Evolutionary conservation across 1,139 yeast species (phyloP).

Genomic region (Meyerozyma carpophila): DNA sequence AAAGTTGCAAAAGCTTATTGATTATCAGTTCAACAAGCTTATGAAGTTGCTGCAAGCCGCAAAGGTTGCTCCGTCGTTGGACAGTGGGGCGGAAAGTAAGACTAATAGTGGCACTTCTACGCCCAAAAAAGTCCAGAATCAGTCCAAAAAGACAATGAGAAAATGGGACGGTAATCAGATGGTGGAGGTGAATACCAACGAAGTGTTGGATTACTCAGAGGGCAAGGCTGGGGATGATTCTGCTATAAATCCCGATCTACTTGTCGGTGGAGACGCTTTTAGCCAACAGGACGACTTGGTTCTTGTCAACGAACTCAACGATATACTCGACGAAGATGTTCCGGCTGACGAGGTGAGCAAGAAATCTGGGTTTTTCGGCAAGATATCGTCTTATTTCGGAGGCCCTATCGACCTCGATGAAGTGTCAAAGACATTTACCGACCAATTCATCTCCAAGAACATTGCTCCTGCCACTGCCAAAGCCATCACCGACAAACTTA

Average conservation of each 20-base stretch:
- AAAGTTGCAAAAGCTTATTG: conserved; percentile 32
- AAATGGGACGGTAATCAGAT: conserved; percentile 41
- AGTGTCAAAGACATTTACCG: conserved; percentile 37
- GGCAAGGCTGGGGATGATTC: conserved; percentile 36
- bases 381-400: conserved; percentile 36
- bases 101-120: conserved; percentile 12
- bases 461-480: conserved; percentile 39
- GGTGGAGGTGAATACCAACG: conserved; percentile 20
- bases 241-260: conserved; percentile 30
- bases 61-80: background rate
- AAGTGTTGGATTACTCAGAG: conserved; percentile 32
- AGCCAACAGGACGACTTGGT: conserved; percentile 36
- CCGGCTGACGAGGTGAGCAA: conserved; percentile 16
- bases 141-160: conserved; percentile 33
- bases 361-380: conserved; percentile 27
- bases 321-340: conserved; percentile 32
- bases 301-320: conserved; percentile 38
- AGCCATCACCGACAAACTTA: conserved; percentile 32
- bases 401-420: conserved; percentile 32
- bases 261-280: conserved; percentile 30
- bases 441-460: conserved; percentile 39
- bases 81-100: background rate
- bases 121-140: conserved; percentile 10
- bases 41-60: conserved; percentile 24
- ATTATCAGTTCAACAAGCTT: conserved; percentile 34